These are phyloP conservation scores for Microstegium vimineum DNA, from an alignment of 176 grass and related monocot species.

Conservation along the genomic window DNA sequence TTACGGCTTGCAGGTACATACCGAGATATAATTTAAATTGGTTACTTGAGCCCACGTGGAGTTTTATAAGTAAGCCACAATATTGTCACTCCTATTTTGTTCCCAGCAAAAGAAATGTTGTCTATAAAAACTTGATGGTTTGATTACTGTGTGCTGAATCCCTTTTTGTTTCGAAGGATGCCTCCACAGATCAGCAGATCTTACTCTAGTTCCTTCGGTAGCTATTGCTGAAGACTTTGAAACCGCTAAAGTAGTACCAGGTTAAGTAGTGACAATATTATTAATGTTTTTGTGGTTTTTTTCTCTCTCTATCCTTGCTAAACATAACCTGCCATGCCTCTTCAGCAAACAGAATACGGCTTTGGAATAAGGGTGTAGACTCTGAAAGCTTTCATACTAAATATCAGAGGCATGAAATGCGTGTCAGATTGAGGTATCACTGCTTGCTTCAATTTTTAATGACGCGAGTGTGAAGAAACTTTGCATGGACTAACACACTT, in stretches of 20 bases:
- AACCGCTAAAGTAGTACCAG: constrained; percentile 75
- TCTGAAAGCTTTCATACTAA: constrained; percentile 91
- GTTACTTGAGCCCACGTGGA: constrained; percentile 92
- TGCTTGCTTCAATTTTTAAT: constrained; percentile 10
- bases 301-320: constrained; percentile 12
- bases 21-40: constrained; percentile 95
- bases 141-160: constrained; percentile 20
- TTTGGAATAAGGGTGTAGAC: constrained; percentile 99
- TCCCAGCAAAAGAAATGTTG: not conserved
- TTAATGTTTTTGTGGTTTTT: constrained; percentile 1
- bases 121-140: not conserved
- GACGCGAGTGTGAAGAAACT: not conserved
- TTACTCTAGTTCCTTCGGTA: constrained; percentile 87
- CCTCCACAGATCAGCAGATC: constrained; percentile 83
- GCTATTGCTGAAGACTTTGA: constrained; percentile 89
- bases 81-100: constrained; percentile 8
- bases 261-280: constrained; percentile 41
- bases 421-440: constrained; percentile 65
- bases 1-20: constrained; percentile 64
- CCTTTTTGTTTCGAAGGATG: constrained; percentile 62
- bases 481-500: constrained; percentile 4
- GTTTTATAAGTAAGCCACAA: constrained; percentile 74
- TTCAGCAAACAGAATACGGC: constrained; percentile 78
- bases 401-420: constrained; percentile 75
- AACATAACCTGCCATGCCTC: constrained; percentile 1